These are phyloP conservation scores for Fistulifera solaris DNA, from an alignment of 108 stramenopile species.

Conservation along the genomic window DNA sequence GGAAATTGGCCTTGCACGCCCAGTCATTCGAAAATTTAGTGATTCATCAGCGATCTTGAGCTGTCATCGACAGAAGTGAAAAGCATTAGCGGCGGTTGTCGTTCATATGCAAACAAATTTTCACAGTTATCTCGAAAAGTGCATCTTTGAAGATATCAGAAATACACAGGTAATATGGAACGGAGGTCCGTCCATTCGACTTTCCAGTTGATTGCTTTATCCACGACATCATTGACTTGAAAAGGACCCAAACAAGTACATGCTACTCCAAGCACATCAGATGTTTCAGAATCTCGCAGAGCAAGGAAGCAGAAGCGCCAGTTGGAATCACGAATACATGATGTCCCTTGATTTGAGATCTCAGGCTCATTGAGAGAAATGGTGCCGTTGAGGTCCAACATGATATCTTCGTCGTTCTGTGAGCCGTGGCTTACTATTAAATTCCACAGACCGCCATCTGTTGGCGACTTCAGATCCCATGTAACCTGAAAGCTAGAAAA, in stretches of 20 bases:
- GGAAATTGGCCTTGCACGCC: no score
- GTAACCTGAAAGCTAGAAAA: conserved; percentile 53
- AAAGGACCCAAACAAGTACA: background rate
- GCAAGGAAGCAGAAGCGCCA: background rate
- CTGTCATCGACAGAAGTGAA: no score
- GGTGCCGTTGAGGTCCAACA: no score
- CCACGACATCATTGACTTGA: background rate
- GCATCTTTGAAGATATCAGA: background rate
- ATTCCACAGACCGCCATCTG: background rate
- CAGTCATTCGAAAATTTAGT: no score
- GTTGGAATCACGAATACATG: no score
- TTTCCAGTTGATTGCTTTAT: background rate
- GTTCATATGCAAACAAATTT: no score
- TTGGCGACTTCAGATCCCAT: background rate
- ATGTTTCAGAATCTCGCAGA: conserved; percentile 1
- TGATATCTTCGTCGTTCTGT: no score
- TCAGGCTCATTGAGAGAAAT: no score
- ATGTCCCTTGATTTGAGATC: no score
- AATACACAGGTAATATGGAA: background rate
- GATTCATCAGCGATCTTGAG: no score
- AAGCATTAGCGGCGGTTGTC: no score
- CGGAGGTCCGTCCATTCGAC: conserved; percentile 1
- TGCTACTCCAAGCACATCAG: background rate
- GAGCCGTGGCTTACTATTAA: background rate
- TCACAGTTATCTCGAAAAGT: no score